Conservation (phyloP, 805 yeast genomes). For the Myxozyma neotropica region DNA sequence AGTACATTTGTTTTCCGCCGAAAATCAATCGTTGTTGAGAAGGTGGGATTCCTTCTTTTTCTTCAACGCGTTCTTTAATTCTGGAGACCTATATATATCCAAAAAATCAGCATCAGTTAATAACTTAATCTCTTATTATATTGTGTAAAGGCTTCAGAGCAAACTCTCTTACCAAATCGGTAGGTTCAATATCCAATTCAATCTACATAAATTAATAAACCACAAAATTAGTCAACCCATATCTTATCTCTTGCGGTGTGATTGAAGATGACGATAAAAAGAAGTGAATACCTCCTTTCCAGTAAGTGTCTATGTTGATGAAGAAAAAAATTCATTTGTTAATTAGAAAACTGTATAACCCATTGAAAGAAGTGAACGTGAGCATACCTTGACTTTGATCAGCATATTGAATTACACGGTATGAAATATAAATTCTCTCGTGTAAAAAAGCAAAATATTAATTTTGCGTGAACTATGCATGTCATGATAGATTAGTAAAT, state of each 20-base stretch:
- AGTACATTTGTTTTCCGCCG: slow-evolving; percentile 86
- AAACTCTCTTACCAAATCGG: slow-evolving; percentile 54
- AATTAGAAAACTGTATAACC: background rate
- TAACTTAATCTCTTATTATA: background rate
- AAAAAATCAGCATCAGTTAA: background rate
- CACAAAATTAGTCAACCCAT: background rate
- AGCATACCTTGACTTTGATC: slow-evolving; percentile 62
- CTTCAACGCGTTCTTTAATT: slow-evolving; percentile 90
- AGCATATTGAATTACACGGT: slow-evolving; percentile 60
- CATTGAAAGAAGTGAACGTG: background rate
- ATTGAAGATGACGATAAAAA: background rate
- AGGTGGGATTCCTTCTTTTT: slow-evolving; percentile 96
- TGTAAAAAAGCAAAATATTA: too few relatives aligned
- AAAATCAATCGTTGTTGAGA: slow-evolving; percentile 89
- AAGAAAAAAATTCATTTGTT: background rate
- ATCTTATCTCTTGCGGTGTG: background rate
- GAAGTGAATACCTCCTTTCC: slow-evolving; percentile 65
- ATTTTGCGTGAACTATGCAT: too few relatives aligned
- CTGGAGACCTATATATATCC: slow-evolving; percentile 50
- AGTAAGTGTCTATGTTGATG: slow-evolving; percentile 58
- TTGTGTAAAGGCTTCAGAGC: background rate
- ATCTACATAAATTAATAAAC: slow-evolving; percentile 53
- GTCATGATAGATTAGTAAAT: too few relatives aligned
- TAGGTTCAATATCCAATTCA: slow-evolving; percentile 70
- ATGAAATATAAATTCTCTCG: too few relatives aligned